phyloP scores from a whole-genome alignment of 2,329 filamentous ascomycete genomes.

The Plenodomus biglobosus region DNA sequence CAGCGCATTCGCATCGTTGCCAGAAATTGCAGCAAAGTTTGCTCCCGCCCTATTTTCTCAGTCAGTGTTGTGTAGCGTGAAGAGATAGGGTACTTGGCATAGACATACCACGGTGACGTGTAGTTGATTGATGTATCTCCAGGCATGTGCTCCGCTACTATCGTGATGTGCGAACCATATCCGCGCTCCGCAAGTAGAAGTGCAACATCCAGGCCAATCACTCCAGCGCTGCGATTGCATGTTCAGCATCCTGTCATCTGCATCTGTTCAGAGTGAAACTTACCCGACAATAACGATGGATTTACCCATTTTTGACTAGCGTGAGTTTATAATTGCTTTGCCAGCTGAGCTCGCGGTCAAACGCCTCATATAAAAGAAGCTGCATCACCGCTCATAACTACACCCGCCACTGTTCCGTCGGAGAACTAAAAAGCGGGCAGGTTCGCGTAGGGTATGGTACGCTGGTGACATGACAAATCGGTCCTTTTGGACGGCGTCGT shows the following conservation, averaged over 20 bases:
- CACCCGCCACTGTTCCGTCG: too few species aligned
- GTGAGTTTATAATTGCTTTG: background rate
- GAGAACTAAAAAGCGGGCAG: too few species aligned
- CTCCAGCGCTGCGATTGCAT: conserved; percentile 11
- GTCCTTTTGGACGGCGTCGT: too few species aligned
- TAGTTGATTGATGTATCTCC: conserved; percentile 23
- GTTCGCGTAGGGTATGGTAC: too few species aligned
- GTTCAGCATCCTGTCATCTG: background rate
- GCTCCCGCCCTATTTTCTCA: conserved; percentile 11
- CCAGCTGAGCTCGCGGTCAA: too few species aligned
- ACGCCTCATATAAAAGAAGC: too few species aligned
- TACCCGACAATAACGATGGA: conserved; percentile 18
- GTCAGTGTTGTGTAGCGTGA: too few species aligned
- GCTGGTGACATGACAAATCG: too few species aligned
- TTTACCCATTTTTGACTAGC: conserved; percentile 7
- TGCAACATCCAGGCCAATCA: conserved; percentile 20
- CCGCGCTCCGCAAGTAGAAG: conserved; percentile 18
- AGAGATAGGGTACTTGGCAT: too few species aligned
- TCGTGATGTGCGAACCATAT: conserved; percentile 12
- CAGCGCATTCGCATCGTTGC: conserved; percentile 18
- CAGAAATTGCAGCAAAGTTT: conserved; percentile 25
- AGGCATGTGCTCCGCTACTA: conserved; percentile 19
- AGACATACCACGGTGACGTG: conserved; percentile 20
- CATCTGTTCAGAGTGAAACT: background rate
- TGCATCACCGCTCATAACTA: too few species aligned